Base-by-base conservation (phyloP, 2,329 filamentous ascomycete species). In the Cladosporium halotolerans region DNA sequence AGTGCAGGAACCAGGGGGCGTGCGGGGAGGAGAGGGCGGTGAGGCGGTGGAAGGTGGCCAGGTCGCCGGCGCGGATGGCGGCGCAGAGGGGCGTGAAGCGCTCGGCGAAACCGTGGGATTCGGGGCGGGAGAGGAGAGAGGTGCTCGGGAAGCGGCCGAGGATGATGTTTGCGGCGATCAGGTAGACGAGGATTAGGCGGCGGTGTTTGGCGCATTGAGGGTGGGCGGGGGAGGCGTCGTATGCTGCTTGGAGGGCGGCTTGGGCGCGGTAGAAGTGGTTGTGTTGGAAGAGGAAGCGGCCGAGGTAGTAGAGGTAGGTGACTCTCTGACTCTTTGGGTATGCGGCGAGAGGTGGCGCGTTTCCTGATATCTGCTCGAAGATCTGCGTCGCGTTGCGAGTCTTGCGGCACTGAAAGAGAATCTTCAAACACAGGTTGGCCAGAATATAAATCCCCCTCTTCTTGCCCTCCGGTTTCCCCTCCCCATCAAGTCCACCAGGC, bases 301-400 rank as follows among this genome's bases (percentile, higher is more conserved):
- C 92, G 5, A 97, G 84, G 67, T 96, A 96, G 73, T 96, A 96
- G 11, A 97, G 83, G 63, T 91, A 97, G 3, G 90, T 95, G 47
- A 96, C 89, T 45, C 90, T 83, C 67, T 97, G 88, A 5, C 86
- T 81, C 18, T 88, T 89, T 2, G 91, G 89, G 65, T 95, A 97
- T 48, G 88, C 80, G 1, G 81, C 78, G 10, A 97, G 73, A 0
- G 89, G 88, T 1, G 90, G 90, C 0, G 88, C 91, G 59, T 88
- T 86, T 53, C 87, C 84, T 46, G 84, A 85, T 58, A 96, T 92
- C 66, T 93, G 95, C 60, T 84, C 85, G 66, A 96, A 93, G 63
- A 96, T 88, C 68, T 92, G 89, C 59, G 88, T 87, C 13, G 89
- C 90, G 53, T 90, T 84, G 57, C 88, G 82, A 2, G 88, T 88